A percentile compares a stretch with the other conserved stretches of the same genome.
Evolutionary conservation across 2,329 filamentous ascomycete genomes (phyloP).

Genomic region (Aspergillus sp.): DNA sequence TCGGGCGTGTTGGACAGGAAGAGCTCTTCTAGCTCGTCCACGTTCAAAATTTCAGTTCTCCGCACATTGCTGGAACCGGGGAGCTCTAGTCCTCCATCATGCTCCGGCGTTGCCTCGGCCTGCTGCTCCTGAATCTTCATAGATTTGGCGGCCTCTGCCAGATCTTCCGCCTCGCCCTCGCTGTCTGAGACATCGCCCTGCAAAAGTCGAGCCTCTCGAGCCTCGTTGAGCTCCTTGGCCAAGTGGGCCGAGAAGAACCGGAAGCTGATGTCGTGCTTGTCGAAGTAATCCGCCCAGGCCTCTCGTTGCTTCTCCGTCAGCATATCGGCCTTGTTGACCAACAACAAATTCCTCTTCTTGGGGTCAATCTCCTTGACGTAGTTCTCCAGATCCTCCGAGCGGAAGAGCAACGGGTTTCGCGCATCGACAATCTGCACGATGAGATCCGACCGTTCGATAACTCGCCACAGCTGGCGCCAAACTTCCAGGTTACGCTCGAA

Average conservation of each 20-base stretch:
- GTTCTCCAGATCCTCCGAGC: conserved; percentile 86
- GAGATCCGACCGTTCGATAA: conserved; percentile 93
- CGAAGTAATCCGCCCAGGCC: conserved; percentile 84
- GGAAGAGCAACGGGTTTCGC: conserved; percentile 87
- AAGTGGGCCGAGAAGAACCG: conserved; percentile 94
- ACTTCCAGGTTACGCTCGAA: conserved; percentile 98
- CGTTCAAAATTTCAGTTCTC: conserved; percentile 76
- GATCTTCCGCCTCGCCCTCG: conserved; percentile 31
- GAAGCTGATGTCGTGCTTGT: conserved; percentile 77
- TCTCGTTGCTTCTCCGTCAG: conserved; percentile 83
- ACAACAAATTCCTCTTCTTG: conserved; percentile 82
- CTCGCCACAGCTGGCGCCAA: conserved; percentile 96
- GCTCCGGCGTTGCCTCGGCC: conserved; percentile 7
- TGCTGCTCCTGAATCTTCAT: conserved; percentile 22
- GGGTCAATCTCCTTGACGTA: conserved; percentile 93
- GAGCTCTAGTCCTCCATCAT: conserved; percentile 26
- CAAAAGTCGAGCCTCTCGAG: conserved; percentile 65
- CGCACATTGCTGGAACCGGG: conserved; percentile 37
- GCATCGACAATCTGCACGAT: conserved; percentile 99
- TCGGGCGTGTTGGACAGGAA: conserved; percentile 75
- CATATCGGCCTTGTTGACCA: conserved; percentile 99
- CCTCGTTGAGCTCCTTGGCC: conserved; percentile 85
- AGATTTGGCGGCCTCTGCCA: conserved; percentile 13
- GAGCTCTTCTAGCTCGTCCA: conserved; percentile 86
- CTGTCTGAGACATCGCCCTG: conserved; percentile 50